These are phyloP conservation scores for Chrysochromulina parva DNA, from an alignment of 78 protist species.

Conservation along the genomic window DNA sequence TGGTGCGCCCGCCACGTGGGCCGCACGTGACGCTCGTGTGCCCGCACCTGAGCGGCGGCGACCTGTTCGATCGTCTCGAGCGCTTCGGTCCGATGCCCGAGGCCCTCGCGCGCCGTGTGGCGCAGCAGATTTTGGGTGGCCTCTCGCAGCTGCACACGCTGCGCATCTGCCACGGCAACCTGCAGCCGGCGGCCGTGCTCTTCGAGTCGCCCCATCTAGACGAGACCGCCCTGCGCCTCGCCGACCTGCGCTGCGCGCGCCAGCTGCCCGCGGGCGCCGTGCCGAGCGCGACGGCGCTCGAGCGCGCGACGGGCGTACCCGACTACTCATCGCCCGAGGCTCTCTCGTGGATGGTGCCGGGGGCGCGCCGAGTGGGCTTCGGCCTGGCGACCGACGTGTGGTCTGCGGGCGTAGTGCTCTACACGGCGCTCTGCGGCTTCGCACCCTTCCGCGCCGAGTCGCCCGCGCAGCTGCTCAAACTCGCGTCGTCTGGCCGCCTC, in stretches of 20 bases:
- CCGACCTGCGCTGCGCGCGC: background rate
- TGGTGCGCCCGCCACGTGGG: background rate
- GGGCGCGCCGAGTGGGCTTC: background rate
- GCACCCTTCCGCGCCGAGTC: slow-evolving; percentile 27
- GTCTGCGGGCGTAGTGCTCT: slow-evolving; percentile 39
- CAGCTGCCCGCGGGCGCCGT: background rate
- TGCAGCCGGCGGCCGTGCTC: background rate
- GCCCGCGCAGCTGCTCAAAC: background rate
- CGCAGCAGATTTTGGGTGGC: background rate
- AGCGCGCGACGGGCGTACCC: background rate
- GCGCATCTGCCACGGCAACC: background rate
- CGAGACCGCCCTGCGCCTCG: background rate
- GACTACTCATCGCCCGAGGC: background rate
- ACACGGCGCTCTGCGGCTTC: slow-evolving; percentile 32
- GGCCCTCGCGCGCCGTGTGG: background rate
- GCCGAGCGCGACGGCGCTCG: background rate
- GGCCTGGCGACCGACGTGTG: slow-evolving; percentile 40
- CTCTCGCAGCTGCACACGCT: background rate
- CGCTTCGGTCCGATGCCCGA: background rate
- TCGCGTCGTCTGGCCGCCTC: background rate
- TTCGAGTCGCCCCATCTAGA: background rate
- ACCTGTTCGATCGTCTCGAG: background rate
- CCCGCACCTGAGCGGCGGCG: background rate
- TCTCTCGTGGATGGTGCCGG: background rate
- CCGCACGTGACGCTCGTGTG: background rate